Conservation (phyloP, 2,329 filamentous ascomycete species). For the Rhynchosporium graminicola region DNA sequence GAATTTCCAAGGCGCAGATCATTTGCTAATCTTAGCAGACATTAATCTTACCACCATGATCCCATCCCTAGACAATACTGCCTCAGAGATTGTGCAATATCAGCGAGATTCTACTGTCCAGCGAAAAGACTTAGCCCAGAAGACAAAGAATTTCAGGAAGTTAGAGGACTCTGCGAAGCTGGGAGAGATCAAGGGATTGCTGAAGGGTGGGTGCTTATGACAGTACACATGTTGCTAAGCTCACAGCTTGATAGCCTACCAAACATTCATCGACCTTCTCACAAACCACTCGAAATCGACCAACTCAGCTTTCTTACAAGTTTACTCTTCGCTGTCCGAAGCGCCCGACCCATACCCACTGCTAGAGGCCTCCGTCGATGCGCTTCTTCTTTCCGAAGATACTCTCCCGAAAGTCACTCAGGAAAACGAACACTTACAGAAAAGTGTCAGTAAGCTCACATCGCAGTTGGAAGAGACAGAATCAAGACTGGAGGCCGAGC, state of each 20-base stretch:
- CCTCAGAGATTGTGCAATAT: constrained; percentile 91
- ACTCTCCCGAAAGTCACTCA: constrained; percentile 85
- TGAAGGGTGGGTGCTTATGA: constrained; percentile 66
- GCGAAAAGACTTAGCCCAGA: constrained; percentile 95
- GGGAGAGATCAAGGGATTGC: constrained; percentile 80
- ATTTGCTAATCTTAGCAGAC: constrained; percentile 45
- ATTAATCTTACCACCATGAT: constrained; percentile 86
- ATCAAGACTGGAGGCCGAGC: constrained; percentile 75
- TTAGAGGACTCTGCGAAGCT: constrained; percentile 87
- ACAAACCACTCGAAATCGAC: constrained; percentile 95
- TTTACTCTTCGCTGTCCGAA: constrained; percentile 92
- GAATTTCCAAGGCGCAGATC: constrained; percentile 11
- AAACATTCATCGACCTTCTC: constrained; percentile 93
- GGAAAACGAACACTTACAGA: constrained; percentile 86
- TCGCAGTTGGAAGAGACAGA: constrained; percentile 83
- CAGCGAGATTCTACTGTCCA: constrained; percentile 96
- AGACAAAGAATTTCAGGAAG: constrained; percentile 97
- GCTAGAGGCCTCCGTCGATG: constrained; percentile 93
- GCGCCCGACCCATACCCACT: constrained; percentile 95
- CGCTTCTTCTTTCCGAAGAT: constrained; percentile 87
- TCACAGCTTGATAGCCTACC: constrained; percentile 66
- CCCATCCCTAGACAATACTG: constrained; percentile 83
- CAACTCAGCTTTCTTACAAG: constrained; percentile 87
- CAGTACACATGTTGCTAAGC: constrained; percentile 4
- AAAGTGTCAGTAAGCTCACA: constrained; percentile 73